These are phyloP conservation scores for Metahyphopichia silvanorum DNA, from an alignment of 805 yeast species.

Conservation along the genomic window DNA sequence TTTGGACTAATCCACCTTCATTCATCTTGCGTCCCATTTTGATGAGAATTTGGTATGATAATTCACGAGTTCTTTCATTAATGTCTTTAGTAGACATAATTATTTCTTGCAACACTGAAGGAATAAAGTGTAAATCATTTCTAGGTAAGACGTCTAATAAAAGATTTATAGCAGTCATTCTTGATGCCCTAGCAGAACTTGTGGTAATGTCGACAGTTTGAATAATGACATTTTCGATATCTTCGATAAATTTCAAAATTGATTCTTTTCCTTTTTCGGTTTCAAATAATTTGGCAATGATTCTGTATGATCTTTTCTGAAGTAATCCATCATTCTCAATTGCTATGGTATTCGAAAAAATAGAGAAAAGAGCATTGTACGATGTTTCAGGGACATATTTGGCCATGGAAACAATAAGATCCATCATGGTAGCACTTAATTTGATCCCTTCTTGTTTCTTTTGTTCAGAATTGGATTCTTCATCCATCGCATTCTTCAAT, in stretches of 20 bases:
- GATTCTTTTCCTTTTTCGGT: conserved; percentile 60
- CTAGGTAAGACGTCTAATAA: conserved; percentile 62
- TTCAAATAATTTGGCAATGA: conserved; percentile 68
- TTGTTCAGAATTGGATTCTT: conserved; percentile 40
- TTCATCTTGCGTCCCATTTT: conserved; percentile 79
- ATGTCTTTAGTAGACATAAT: conserved; percentile 88
- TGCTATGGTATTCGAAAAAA: conserved; percentile 66
- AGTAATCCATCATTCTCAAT: conserved; percentile 56
- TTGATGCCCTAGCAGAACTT: conserved; percentile 75
- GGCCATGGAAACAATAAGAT: conserved; percentile 81
- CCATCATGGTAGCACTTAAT: conserved; percentile 84
- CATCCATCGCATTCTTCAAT: conserved; percentile 70
- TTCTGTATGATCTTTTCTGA: conserved; percentile 88
- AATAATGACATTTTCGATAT: conserved; percentile 59
- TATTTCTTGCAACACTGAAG: conserved; percentile 79
- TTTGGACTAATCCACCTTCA: conserved; percentile 63
- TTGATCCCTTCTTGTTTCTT: conserved; percentile 40
- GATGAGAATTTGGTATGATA: conserved; percentile 71
- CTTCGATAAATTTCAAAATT: conserved; percentile 47
- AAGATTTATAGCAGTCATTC: conserved; percentile 65
- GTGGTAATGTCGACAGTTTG: conserved; percentile 56
- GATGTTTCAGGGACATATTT: conserved; percentile 72
- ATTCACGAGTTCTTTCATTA: conserved; percentile 86
- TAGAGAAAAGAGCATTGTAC: conserved; percentile 72
- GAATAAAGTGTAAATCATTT: conserved; percentile 70